These are phyloP conservation scores for Lachnellula occidentalis DNA, from an alignment of 2,329 filamentous ascomycete genomes.

Conservation along the genomic window DNA sequence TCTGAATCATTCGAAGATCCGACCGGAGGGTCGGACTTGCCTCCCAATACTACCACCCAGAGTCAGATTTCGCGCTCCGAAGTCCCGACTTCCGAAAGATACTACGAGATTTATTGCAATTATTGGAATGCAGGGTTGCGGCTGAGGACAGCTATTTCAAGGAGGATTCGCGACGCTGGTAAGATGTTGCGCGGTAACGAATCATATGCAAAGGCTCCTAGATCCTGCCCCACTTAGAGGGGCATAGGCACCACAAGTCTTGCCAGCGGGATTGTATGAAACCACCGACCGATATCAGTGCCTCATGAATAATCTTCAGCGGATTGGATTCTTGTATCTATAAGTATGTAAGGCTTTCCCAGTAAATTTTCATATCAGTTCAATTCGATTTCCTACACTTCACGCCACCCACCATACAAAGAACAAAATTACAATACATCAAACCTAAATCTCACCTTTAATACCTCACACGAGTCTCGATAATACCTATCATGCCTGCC, in stretches of 20 bases:
- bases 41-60: no score
- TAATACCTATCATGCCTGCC: not conserved
- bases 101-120: no score
- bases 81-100: no score
- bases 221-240: not conserved
- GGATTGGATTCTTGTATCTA: not conserved
- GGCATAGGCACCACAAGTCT: not conserved
- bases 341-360: no score
- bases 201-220: not conserved
- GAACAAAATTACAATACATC: not conserved
- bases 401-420: not conserved
- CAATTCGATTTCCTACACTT: not conserved
- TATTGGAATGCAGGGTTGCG: no score
- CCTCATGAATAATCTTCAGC: not conserved
- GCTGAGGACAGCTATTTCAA: no score
- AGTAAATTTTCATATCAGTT: not conserved
- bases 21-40: no score
- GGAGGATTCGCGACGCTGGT: not conserved
- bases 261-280: not conserved
- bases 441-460: not conserved
- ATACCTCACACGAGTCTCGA: not conserved
- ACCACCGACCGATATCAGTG: not conserved
- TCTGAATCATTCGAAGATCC: no score
- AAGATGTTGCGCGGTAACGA: not conserved
- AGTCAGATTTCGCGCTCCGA: no score